phyloP scores from a whole-genome alignment of 345 rosid genomes.

The Combretum micranthum region DNA sequence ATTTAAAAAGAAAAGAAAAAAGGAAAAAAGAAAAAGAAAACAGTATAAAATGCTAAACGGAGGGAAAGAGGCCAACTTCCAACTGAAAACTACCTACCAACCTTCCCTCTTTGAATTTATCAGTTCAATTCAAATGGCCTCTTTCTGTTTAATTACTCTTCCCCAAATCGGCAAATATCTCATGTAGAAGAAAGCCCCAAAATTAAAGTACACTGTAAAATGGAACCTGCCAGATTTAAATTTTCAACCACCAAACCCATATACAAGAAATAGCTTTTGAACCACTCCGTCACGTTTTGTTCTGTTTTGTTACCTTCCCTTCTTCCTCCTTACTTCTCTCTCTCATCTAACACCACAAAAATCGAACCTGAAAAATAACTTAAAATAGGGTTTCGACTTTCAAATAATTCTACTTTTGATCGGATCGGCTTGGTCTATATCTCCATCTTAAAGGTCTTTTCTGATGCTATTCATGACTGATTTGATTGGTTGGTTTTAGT shows the following conservation, averaged over 20 bases:
- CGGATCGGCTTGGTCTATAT: too few relatives aligned
- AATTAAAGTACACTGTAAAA: not conserved
- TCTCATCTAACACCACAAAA: slow-evolving; percentile 5
- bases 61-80: slow-evolving; percentile 17
- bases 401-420: too few relatives aligned
- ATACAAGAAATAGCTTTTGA: slow-evolving; percentile 1
- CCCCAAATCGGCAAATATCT: not conserved
- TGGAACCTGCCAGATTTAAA: not conserved
- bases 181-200: not conserved
- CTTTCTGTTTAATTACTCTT: not conserved
- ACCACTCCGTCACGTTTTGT: slow-evolving; percentile 24
- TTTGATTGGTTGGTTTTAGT: too few relatives aligned
- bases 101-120: not conserved
- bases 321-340: slow-evolving; percentile 4
- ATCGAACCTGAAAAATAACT: not conserved
- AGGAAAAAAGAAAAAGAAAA: too few relatives aligned
- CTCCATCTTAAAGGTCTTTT: too few relatives aligned
- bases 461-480: too few relatives aligned
- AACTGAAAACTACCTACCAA: slow-evolving; percentile 43
- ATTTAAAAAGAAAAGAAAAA: too few relatives aligned
- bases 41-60: not conserved
- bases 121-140: slow-evolving; percentile 8
- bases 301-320: slow-evolving; percentile 16
- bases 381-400: slow-evolving; percentile 10
- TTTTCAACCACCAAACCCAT: slow-evolving; percentile 12